Conservation (phyloP, 352 stramenopile species). For the Vaucheria bursata region DNA sequence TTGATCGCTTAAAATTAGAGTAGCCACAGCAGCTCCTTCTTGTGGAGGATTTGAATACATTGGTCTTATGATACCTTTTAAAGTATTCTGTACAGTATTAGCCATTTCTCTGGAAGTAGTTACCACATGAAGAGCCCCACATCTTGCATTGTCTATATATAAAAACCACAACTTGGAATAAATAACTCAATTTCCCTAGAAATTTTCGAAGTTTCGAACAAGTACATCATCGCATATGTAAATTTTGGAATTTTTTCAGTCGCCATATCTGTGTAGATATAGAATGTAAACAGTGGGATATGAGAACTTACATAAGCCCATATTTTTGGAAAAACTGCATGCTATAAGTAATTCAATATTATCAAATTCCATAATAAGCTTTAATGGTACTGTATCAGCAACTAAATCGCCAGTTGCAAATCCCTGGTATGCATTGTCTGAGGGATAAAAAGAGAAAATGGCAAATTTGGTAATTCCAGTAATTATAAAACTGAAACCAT, state of each 20-base stretch:
- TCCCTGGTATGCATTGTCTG: conserved; percentile 93
- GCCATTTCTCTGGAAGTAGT: conserved; percentile 80
- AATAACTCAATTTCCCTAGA: too few species aligned
- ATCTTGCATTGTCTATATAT: conserved; percentile 79
- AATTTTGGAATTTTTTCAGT: too few species aligned
- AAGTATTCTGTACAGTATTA: conserved; percentile 81
- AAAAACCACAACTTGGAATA: too few species aligned
- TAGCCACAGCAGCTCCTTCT: conserved; percentile 90
- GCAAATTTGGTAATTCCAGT: too few species aligned
- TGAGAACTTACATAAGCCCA: conserved; percentile 75
- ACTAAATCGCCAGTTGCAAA: conserved; percentile 93
- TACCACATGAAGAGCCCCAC: conserved; percentile 89
- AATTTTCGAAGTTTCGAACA: too few species aligned
- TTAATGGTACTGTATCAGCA: conserved; percentile 83
- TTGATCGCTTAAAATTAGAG: too few species aligned
- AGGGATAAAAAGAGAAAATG: too few species aligned
- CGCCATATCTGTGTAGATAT: too few species aligned
- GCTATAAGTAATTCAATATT: conserved; percentile 89
- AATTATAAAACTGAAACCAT: too few species aligned
- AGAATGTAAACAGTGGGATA: too few species aligned
- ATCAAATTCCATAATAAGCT: conserved; percentile 91
- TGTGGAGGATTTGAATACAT: conserved; percentile 98
- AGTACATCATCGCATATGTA: too few species aligned
- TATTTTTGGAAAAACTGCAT: conserved; percentile 99
- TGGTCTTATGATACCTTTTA: conserved; percentile 95